Conservation (phyloP, 2,329 filamentous ascomycete species). For the Aspergillus sp. region DNA sequence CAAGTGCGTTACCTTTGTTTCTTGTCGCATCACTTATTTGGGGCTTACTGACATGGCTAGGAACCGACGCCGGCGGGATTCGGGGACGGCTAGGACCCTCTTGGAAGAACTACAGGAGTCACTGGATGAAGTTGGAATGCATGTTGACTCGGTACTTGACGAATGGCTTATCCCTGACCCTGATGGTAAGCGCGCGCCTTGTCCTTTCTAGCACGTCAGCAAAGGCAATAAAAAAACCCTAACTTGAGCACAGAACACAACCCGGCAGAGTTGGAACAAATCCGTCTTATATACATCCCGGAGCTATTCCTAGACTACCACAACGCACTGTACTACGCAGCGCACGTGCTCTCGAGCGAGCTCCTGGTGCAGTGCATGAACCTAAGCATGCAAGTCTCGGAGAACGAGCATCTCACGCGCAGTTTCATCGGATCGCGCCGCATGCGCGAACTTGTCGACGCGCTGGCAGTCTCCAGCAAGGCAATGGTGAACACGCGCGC, state of each 20-base stretch:
- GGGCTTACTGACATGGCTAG: slow-evolving; percentile 11
- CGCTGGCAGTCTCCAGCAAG: slow-evolving; percentile 69
- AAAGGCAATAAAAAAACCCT: slow-evolving; percentile 29
- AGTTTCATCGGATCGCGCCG: slow-evolving; percentile 57
- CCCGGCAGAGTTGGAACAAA: slow-evolving; percentile 51
- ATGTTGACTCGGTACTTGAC: slow-evolving; percentile 52
- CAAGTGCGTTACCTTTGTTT: slow-evolving; percentile 23
- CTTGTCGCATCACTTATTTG: not conserved
- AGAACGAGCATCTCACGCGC: slow-evolving; percentile 56
- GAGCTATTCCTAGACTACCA: slow-evolving; percentile 80
- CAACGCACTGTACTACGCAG: slow-evolving; percentile 69
- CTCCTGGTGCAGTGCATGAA: slow-evolving; percentile 80
- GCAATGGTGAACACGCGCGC: slow-evolving; percentile 51
- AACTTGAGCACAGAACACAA: slow-evolving; percentile 29
- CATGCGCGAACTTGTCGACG: slow-evolving; percentile 67
- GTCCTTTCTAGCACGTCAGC: not conserved
- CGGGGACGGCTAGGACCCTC: slow-evolving; percentile 40
- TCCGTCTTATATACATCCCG: slow-evolving; percentile 74
- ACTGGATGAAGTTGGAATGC: slow-evolving; percentile 48
- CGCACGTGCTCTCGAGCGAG: slow-evolving; percentile 64
- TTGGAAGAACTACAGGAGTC: slow-evolving; percentile 48
- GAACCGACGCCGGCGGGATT: slow-evolving; percentile 27
- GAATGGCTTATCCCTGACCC: slow-evolving; percentile 54
- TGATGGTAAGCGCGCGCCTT: slow-evolving; percentile 43
- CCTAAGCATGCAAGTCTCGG: slow-evolving; percentile 67